phyloP scores from a whole-genome alignment of 148 eudicot genomes.

The Linanthus parryae region DNA sequence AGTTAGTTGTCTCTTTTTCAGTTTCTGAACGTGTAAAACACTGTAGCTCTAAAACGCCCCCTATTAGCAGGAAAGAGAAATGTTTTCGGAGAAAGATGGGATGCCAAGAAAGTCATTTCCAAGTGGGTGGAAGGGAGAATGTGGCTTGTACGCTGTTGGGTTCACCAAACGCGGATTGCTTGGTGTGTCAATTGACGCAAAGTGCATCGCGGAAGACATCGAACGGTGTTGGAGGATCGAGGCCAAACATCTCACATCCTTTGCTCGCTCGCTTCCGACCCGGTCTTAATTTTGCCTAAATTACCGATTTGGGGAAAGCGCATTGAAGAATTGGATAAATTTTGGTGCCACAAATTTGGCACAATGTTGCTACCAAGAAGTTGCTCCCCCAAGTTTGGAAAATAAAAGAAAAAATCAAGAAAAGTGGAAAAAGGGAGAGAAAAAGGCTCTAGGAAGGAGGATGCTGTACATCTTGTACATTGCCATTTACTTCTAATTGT shows the following conservation, averaged over 20 bases:
- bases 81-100: constrained; percentile 68
- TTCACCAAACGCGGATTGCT: constrained; percentile 69
- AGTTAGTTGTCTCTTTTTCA: constrained; percentile 2
- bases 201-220: constrained; percentile 51
- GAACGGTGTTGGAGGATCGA: constrained; percentile 32
- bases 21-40: background rate
- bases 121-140: constrained; percentile 77
- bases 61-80: constrained; percentile 36
- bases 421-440: background rate
- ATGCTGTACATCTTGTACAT: constrained; percentile 34
- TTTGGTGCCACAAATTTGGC: constrained; percentile 25
- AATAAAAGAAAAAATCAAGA: constrained; percentile 6
- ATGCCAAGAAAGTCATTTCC: constrained; percentile 56
- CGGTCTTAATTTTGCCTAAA: constrained; percentile 9
- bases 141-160: constrained; percentile 65
- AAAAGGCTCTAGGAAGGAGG: constrained; percentile 6
- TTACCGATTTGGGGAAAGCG: background rate
- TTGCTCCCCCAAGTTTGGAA: constrained; percentile 24
- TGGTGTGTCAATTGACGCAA: constrained; percentile 67
- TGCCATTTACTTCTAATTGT: constrained; percentile 23
- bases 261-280: constrained; percentile 9
- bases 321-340: constrained; percentile 6
- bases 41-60: background rate
- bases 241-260: constrained; percentile 22
- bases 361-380: constrained; percentile 12